These are phyloP conservation scores for Usnea hakonensis DNA, from an alignment of 495 filamentous ascomycete species.

Conservation along the genomic window DNA sequence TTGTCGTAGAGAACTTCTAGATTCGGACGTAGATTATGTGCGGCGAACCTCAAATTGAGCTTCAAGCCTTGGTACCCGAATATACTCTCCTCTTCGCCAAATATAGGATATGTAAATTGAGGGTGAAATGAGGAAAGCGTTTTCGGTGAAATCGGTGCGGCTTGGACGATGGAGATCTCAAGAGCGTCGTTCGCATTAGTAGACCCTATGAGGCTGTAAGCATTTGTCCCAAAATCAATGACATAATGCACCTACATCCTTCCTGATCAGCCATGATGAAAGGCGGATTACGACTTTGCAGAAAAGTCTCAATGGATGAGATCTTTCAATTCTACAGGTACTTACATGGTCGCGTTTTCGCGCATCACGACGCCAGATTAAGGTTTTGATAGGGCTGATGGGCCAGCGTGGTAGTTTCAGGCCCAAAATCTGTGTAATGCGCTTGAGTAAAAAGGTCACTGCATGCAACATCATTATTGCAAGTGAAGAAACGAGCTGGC, in stretches of 20 bases:
- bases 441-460: background rate
- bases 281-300: too few relatives aligned
- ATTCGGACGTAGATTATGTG: constrained; percentile 71
- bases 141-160: constrained; percentile 46
- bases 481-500: background rate
- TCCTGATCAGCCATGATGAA: constrained; percentile 40
- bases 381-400: constrained; percentile 9
- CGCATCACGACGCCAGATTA: constrained; percentile 2
- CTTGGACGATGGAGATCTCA: constrained; percentile 58
- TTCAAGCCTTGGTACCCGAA: constrained; percentile 80
- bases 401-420: background rate
- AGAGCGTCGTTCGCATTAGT: constrained; percentile 67
- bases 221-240: background rate
- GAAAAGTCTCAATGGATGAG: background rate
- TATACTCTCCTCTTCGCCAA: constrained; percentile 82
- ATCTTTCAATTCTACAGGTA: background rate
- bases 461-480: background rate
- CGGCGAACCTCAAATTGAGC: constrained; percentile 69
- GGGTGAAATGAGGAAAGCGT: constrained; percentile 67
- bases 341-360: background rate
- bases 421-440: background rate
- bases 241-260: constrained; percentile 38
- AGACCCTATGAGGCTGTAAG: constrained; percentile 49
- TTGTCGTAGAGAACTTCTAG: constrained; percentile 62
- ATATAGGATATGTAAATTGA: constrained; percentile 82